Percentiles rank a stretch among this genome's conserved stretches.
Conservation (phyloP, 2,329 filamentous ascomycete genomes). For the Cercospora sp. region DNA sequence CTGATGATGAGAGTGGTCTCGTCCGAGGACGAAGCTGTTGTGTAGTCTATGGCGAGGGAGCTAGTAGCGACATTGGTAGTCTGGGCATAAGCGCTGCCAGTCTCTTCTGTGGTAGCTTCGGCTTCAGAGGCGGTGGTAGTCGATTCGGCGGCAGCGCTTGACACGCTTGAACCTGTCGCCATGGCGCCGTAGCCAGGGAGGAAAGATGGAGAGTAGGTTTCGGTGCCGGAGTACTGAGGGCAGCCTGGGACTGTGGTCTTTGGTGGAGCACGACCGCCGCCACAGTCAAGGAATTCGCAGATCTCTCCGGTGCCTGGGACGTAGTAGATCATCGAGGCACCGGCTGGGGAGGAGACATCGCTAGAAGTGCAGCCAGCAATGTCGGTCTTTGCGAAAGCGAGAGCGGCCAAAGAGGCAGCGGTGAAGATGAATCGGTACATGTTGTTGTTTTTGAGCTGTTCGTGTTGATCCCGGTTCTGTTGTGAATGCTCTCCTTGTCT, state of each 20-base stretch:
- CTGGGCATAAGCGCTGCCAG: neutral
- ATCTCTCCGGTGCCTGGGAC: slow-evolving; percentile 65
- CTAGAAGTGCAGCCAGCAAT: slow-evolving; percentile 48
- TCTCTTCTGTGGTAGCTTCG: neutral
- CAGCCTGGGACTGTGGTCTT: slow-evolving; percentile 65
- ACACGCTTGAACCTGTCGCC: slow-evolving; percentile 11
- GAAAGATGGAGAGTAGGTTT: slow-evolving; percentile 55
- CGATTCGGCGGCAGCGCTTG: slow-evolving; percentile 5
- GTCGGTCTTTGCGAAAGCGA: slow-evolving; percentile 42
- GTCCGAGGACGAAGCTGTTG: neutral
- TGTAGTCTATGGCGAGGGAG: neutral
- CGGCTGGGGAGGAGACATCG: slow-evolving; percentile 40
- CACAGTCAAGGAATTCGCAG: slow-evolving; percentile 65
- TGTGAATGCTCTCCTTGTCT: neutral
- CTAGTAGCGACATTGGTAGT: neutral
- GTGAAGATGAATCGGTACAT: slow-evolving; percentile 35
- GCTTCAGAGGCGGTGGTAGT: neutral
- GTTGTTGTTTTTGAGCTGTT: neutral
- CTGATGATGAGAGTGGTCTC: slow-evolving; percentile 3
- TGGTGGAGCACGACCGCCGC: slow-evolving; percentile 64
- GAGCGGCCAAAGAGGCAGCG: slow-evolving; percentile 33
- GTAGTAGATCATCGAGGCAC: slow-evolving; percentile 58
- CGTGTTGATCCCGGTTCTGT: neutral
- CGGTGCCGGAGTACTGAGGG: slow-evolving; percentile 56
- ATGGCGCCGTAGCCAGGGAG: slow-evolving; percentile 40